Percentiles rank a stretch among this genome's conserved stretches.
Conservation (phyloP, 495 filamentous ascomycete species). For the Penicillium riverlandense region DNA sequence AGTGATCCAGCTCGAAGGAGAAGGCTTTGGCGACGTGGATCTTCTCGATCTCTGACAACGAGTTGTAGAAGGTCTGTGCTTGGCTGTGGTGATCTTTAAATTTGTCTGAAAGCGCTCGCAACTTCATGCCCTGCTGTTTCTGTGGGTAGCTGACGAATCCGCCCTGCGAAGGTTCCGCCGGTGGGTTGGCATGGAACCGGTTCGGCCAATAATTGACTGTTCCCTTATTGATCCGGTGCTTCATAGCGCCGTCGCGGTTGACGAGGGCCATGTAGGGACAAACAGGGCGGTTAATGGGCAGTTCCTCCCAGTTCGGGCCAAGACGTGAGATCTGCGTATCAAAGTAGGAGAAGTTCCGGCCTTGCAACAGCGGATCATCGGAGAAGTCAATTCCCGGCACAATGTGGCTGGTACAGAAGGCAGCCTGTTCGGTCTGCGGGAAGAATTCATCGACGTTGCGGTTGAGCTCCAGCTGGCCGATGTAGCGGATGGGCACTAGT, state of each 20-base stretch:
- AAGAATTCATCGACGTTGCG: conserved; percentile 82
- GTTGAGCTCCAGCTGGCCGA: conserved; percentile 79
- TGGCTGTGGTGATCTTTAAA: conserved; percentile 73
- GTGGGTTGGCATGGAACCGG: conserved; percentile 56
- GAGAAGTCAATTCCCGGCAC: conserved; percentile 86
- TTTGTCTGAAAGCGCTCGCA: conserved; percentile 61
- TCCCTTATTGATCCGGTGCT: conserved; percentile 54
- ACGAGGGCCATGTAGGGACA: conserved; percentile 58
- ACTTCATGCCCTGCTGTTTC: conserved; percentile 62
- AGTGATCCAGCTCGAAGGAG: conserved; percentile 82
- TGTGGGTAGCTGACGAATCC: conserved; percentile 63
- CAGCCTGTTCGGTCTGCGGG: conserved; percentile 70
- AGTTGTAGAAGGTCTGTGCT: conserved; percentile 71
- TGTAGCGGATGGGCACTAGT: conserved; percentile 67
- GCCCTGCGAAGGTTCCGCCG: conserved; percentile 50
- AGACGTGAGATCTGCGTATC: conserved; percentile 82
- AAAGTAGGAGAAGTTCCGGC: conserved; percentile 80
- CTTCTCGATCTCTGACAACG: conserved; percentile 62
- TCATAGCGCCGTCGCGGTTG: conserved; percentile 30
- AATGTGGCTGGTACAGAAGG: conserved; percentile 81
- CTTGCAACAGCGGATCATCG: conserved; percentile 75
- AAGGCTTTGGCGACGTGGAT: conserved; percentile 63
- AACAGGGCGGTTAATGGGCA: conserved; percentile 73
- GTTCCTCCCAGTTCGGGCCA: conserved; percentile 77
- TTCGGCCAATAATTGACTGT: conserved; percentile 90